Percentiles rank a stretch among this genome's conserved stretches.
These are phyloP conservation scores for Tolypocladium inflatum DNA, from an alignment of 2,329 filamentous ascomycete genomes.

Conservation along the genomic window DNA sequence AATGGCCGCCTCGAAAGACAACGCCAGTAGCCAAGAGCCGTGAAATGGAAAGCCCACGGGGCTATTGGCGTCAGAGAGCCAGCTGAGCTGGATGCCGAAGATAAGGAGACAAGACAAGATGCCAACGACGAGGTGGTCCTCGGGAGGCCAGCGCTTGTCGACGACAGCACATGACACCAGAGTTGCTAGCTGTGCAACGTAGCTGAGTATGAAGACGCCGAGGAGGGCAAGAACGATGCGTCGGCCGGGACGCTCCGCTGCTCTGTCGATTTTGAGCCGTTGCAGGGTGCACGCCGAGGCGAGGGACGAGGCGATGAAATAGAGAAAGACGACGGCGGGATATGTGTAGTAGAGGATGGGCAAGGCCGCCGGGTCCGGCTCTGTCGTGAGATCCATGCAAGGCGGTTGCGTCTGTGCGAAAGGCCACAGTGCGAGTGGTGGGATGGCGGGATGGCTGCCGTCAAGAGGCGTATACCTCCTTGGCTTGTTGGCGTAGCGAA, in stretches of 20 bases:
- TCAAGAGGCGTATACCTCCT: not conserved
- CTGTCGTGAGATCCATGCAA: slow-evolving; percentile 6
- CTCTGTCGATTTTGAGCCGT: slow-evolving; percentile 21
- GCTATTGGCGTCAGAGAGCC: slow-evolving; percentile 38
- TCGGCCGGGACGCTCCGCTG: slow-evolving; percentile 9
- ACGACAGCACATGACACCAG: slow-evolving; percentile 27
- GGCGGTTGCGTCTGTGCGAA: slow-evolving; percentile 4
- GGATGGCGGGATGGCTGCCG: not conserved
- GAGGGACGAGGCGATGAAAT: slow-evolving; percentile 42
- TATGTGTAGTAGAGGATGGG: slow-evolving; percentile 47
- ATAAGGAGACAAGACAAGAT: slow-evolving; percentile 51
- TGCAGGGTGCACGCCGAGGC: slow-evolving; percentile 45
- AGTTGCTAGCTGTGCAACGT: slow-evolving; percentile 34
- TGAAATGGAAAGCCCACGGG: slow-evolving; percentile 54
- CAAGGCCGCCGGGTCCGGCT: slow-evolving; percentile 18
- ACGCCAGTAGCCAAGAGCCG: slow-evolving; percentile 50
- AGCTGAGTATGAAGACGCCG: slow-evolving; percentile 33
- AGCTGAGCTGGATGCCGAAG: slow-evolving; percentile 52
- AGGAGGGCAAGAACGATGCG: slow-evolving; percentile 30
- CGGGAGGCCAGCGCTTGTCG: slow-evolving; percentile 27
- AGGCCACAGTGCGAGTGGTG: not conserved
- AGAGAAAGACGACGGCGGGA: slow-evolving; percentile 45
- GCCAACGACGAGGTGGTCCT: slow-evolving; percentile 44
- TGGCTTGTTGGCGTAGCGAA: not conserved
- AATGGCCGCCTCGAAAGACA: slow-evolving; percentile 44